Evolutionary conservation across 345 rosid genomes (phyloP), one percentile per base, ranked within the genome.

Genomic region (Physaria fendleri): DNA sequence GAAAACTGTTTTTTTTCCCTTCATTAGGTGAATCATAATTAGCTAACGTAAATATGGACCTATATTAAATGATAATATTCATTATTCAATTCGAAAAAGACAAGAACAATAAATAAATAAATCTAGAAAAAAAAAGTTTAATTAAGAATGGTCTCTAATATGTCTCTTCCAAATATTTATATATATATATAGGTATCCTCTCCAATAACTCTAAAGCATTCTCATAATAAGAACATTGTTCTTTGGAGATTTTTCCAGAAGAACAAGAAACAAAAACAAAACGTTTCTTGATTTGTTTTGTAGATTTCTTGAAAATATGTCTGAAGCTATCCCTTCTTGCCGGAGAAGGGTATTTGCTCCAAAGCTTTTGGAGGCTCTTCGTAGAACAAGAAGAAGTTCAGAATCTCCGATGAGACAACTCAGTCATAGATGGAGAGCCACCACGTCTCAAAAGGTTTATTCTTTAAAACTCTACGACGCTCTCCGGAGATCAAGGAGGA

Each of bases 381-480:
- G 67, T 45, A 20, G 62, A 54, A 53, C 66, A 24, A 24, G 13
- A 2, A 56, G 39, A 55, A 48, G 27, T 8, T 40, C 59, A 5
- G 69, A 45, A 11, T 37, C 46, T n/a, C 52, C 64, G 13, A 59
- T 12, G 15, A 47, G 40, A 8, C 52, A 48, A 39, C 29, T 40
- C 47, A 48, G 53, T 10, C 45, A 9, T 38, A 79, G 73, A 46
- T 94, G 99, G 99, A 80, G 77, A 66, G 80, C 85, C 2, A 82
- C 79, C 30, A 21, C 81, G 14, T 82, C 85, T 23, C 87, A 90
- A 21, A 80, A 81, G 69, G 71, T 75, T 62, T 94, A 87, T 69
- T 87, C 99, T 11, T 64, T 85, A 1, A 87, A 79, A 48, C 92
- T 94, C 50, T 69, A 82, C 59, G 84, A 76, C 21, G 97, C 96